phyloP scores from a whole-genome alignment of 306 rosid genomes.

The Castanea sativa region DNA sequence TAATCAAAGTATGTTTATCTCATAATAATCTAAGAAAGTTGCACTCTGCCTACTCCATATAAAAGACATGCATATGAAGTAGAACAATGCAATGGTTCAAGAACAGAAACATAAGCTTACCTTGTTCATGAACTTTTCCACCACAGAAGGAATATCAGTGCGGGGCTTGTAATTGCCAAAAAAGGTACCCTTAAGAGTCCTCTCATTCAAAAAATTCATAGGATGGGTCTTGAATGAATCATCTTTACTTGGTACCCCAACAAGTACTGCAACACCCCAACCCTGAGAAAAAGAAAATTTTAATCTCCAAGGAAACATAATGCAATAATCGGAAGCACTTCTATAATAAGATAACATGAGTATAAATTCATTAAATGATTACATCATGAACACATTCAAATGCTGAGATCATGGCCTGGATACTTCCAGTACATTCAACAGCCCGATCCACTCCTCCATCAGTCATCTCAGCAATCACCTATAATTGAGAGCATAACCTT shows the following conservation, averaged over 20 bases:
- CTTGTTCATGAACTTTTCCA: constrained; percentile 64
- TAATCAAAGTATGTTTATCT: neutral
- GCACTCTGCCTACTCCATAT: neutral
- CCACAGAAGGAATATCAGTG: constrained; percentile 74
- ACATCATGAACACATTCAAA: constrained; percentile 96
- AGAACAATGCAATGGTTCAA: too few species aligned
- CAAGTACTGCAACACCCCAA: constrained; percentile 95
- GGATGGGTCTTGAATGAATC: constrained; percentile 84
- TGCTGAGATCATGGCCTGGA: constrained; percentile 89
- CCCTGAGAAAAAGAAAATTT: constrained; percentile 43
- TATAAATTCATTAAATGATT: constrained; percentile 4
- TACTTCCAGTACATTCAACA: constrained; percentile 81
- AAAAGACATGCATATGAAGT: too few species aligned
- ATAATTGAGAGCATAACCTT: neutral
- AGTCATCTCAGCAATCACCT: constrained; percentile 88
- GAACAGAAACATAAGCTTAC: neutral
- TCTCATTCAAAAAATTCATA: constrained; percentile 65
- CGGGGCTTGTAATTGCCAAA: constrained; percentile 92
- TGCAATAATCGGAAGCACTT: neutral
- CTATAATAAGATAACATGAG: neutral
- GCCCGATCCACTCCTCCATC: constrained; percentile 89
- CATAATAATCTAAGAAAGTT: neutral
- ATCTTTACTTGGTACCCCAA: constrained; percentile 85
- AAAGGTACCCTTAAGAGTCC: constrained; percentile 91
- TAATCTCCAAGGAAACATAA: neutral